Conservation (phyloP, 805 yeast species). For the Candida xiaguanensis region DNA sequence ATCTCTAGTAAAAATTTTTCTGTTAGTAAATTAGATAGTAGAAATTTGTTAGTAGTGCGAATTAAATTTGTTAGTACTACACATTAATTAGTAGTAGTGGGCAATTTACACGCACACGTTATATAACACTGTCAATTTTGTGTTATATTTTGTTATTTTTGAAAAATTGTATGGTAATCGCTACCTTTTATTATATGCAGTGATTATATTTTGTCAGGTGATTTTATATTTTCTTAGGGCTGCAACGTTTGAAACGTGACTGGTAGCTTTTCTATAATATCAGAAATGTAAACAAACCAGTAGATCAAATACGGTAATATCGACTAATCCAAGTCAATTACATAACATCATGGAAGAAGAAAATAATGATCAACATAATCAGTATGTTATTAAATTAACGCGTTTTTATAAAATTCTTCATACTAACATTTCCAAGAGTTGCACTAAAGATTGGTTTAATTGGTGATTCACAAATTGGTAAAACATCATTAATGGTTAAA, state of each 20-base stretch:
- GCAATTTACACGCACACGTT: neutral
- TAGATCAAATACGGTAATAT: neutral
- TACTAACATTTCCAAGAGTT: conserved; percentile 33
- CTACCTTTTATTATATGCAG: neutral
- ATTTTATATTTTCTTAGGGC: neutral
- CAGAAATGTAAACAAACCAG: conserved; percentile 13
- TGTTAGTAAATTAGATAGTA: neutral
- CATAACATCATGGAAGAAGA: conserved; percentile 8
- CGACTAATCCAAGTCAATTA: neutral
- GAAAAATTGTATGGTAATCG: neutral
- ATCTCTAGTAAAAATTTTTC: conserved; percentile 2
- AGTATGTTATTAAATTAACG: conserved; percentile 24
- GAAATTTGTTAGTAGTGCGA: conserved; percentile 2
- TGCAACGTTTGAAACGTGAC: neutral
- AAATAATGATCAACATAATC: conserved; percentile 28
- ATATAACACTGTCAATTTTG: neutral
- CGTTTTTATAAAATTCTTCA: neutral
- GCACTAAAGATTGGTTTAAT: conserved; percentile 85
- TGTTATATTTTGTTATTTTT: neutral
- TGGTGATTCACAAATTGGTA: conserved; percentile 96
- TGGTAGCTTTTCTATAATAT: neutral
- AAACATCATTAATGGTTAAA: conserved; percentile 93
- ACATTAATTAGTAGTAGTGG: too few species aligned
- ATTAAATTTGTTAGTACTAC: conserved; percentile 3
- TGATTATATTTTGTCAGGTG: neutral